These are phyloP conservation scores for Halophytophthora batemanensis DNA, from an alignment of 352 stramenopile species.

Conservation along the genomic window DNA sequence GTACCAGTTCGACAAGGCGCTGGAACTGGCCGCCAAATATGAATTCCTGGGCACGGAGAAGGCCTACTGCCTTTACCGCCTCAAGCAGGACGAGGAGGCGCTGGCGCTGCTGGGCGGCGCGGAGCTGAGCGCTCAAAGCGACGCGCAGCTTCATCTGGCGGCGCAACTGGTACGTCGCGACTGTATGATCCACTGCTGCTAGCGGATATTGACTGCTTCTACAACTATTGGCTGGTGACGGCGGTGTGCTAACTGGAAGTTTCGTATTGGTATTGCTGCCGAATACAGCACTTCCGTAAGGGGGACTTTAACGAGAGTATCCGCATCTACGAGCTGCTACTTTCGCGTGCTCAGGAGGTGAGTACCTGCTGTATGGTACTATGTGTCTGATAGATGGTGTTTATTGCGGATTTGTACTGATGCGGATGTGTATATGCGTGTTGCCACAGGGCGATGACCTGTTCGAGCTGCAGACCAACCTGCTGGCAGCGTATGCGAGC, in stretches of 20 bases:
- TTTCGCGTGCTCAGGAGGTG: slow-evolving; percentile 40
- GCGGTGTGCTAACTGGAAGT: slow-evolving; percentile 4
- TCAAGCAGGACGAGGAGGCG: slow-evolving; percentile 73
- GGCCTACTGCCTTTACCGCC: slow-evolving; percentile 79
- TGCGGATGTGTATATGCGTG: not conserved
- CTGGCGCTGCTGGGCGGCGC: slow-evolving; percentile 33
- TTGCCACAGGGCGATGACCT: slow-evolving; percentile 49
- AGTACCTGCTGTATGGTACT: not conserved
- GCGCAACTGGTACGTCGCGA: slow-evolving; percentile 64
- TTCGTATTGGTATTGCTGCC: not conserved
- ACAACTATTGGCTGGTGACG: not conserved
- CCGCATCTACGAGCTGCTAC: slow-evolving; percentile 70
- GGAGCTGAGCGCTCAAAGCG: slow-evolving; percentile 29
- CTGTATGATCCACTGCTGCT: no score
- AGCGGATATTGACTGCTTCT: no score
- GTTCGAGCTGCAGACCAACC: slow-evolving; percentile 75
- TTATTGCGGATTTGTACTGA: no score
- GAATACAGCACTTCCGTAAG: slow-evolving; percentile 58
- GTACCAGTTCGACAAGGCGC: slow-evolving; percentile 81
- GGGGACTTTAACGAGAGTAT: slow-evolving; percentile 66
- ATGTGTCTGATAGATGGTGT: not conserved
- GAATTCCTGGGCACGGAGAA: slow-evolving; percentile 58
- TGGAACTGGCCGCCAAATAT: slow-evolving; percentile 75
- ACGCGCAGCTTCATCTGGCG: slow-evolving; percentile 58
- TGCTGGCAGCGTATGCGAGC: slow-evolving; percentile 71